Evolutionary conservation across 208 protist genomes (phyloP), one percentile per base, ranked within the genome.

Genomic region (Trypanosoma lewisi): DNA sequence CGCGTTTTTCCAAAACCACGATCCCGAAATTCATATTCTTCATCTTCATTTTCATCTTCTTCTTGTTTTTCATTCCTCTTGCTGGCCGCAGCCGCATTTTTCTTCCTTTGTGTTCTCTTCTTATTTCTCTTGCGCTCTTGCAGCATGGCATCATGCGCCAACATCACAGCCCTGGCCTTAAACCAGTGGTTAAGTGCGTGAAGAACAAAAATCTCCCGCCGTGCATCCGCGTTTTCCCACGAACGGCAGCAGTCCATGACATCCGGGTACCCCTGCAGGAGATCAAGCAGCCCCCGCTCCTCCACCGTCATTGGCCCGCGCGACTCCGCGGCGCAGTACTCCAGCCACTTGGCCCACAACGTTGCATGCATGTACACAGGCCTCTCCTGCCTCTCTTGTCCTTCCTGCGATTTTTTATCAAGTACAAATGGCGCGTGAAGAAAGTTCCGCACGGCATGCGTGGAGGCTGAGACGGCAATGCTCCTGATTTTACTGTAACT

Each of bases 1-100:
- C 85, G 88, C 11, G 95, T 94, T 30, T 94, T 89, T 28, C 93
- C 93, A 70, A 98, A 99, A 16, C 97, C 96, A 68, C 97, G 94
- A 62, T 99, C 96, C 21, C 89, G 86, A 36, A 93, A 70, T 63
- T 94, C 83, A 39, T 86, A 72, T 36, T 93, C 83, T 1, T 88
- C 64, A 23, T 78, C 72, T 16, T 75, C 60, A 28, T 73, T 64
- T 6, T 71, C 64, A 19, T 56, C 7, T 31, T 42, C 33, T 2
- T 37, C 14, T 41, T 62, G 41, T 7, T 67, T 48, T 17, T 63
- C 58, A 3, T 72, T 69, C 16, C 74, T 63, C 2, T 42, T 30
- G 6, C 21, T 67, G 49, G 31, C 33, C 5, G 16, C 42, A 17
- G 50, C 64, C 17, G 4, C 50, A 2, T 12, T 28, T 9, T 48